Evolutionary conservation across 164 flowering plant species (phyloP).

Genomic region (Vitis riparia): DNA sequence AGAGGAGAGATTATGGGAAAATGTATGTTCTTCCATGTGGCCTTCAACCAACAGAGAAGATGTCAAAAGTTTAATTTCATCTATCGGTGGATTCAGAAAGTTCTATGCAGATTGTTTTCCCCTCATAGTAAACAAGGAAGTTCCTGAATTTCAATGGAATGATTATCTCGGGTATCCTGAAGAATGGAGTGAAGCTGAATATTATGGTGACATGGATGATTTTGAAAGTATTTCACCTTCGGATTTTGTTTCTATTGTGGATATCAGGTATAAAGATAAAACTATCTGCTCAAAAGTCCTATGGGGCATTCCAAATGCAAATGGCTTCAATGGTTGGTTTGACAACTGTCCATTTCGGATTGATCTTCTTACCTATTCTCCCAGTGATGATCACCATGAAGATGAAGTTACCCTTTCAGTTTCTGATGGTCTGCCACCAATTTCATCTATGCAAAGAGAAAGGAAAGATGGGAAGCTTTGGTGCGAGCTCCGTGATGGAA

Average conservation of each 20-base stretch:
- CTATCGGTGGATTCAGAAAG: slow-evolving; percentile 82
- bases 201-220: slow-evolving; percentile 72
- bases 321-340: slow-evolving; percentile 80
- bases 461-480: slow-evolving; percentile 96
- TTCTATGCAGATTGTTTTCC: slow-evolving; percentile 93
- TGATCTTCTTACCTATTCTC: slow-evolving; percentile 61
- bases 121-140: slow-evolving; percentile 81
- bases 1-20: slow-evolving; percentile 89
- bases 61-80: slow-evolving; percentile 62
- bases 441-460: slow-evolving; percentile 69
- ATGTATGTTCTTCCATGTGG: slow-evolving; percentile 83
- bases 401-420: slow-evolving; percentile 61
- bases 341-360: slow-evolving; percentile 81
- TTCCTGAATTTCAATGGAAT: slow-evolving; percentile 51
- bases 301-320: slow-evolving; percentile 86
- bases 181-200: slow-evolving; percentile 85
- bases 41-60: slow-evolving; percentile 88
- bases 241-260: slow-evolving; percentile 84
- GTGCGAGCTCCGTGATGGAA: slow-evolving; percentile 73
- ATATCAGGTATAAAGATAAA: slow-evolving; percentile 70
- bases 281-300: slow-evolving; percentile 77
- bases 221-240: slow-evolving; percentile 59
- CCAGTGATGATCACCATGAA: slow-evolving; percentile 42
- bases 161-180: slow-evolving; percentile 55
- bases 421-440: slow-evolving; percentile 72